Percentiles rank a stretch among this genome's conserved stretches.
These are phyloP conservation scores for Antarctomyces pellizariae DNA, from an alignment of 495 filamentous ascomycete species.

Conservation along the genomic window DNA sequence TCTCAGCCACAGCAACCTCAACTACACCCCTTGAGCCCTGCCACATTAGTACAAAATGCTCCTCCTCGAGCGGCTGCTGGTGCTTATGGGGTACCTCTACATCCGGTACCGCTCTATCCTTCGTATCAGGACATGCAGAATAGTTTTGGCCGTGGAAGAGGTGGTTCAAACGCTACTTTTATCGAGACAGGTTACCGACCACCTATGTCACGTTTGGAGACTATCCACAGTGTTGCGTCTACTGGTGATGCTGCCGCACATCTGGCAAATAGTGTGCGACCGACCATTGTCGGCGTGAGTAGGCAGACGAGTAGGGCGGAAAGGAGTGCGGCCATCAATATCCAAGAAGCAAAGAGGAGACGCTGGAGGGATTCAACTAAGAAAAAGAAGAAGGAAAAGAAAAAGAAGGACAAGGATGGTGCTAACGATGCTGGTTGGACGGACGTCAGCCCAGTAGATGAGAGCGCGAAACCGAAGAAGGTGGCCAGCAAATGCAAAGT, in stretches of 20 bases:
- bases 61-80: slow-evolving; percentile 4
- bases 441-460: too few relatives aligned
- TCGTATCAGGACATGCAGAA: slow-evolving; percentile 15
- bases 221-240: slow-evolving; percentile 20
- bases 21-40: slow-evolving; percentile 1
- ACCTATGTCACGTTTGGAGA: slow-evolving; percentile 22
- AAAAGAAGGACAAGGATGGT: slow-evolving; percentile 16
- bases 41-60: background rate
- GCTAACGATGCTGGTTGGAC: slow-evolving; percentile 23
- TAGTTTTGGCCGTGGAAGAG: slow-evolving; percentile 9
- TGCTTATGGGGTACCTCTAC: slow-evolving; percentile 1
- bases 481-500: too few relatives aligned
- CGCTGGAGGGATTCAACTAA: slow-evolving; percentile 25
- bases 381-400: slow-evolving; percentile 17
- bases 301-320: slow-evolving; percentile 25
- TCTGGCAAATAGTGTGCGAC: slow-evolving; percentile 1
- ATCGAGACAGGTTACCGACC: slow-evolving; percentile 20
- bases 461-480: too few relatives aligned
- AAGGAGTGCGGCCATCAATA: slow-evolving; percentile 28
- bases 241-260: slow-evolving; percentile 7
- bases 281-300: slow-evolving; percentile 12
- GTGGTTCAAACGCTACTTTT: slow-evolving; percentile 16
- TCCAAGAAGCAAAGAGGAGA: slow-evolving; percentile 26
- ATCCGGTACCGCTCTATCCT: slow-evolving; percentile 18
- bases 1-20: too few relatives aligned